Percentiles rank a stretch among this genome's conserved stretches.
These are phyloP conservation scores for Aureococcus anophagefferens DNA, from an alignment of 108 stramenopile genomes.

Conservation along the genomic window DNA sequence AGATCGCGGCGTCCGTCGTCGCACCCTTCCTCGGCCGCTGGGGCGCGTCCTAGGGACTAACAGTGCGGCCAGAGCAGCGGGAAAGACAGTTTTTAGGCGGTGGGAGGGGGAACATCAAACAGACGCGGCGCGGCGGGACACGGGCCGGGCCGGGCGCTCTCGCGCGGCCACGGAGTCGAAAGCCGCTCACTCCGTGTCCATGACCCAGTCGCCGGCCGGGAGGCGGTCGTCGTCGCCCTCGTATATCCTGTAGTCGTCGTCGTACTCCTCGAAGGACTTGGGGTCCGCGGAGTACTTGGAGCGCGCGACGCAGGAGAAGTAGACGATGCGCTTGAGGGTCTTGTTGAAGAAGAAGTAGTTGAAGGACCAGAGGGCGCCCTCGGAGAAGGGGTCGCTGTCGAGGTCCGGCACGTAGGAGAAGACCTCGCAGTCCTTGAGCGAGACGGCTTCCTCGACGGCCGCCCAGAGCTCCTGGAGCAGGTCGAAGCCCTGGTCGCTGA, in stretches of 20 bases:
- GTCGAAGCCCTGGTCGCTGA: background rate
- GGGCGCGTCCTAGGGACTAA: too few relatives aligned
- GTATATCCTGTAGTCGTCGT: background rate
- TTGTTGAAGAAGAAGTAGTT: constrained; percentile 89
- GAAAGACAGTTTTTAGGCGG: too few relatives aligned
- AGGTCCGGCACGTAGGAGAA: constrained; percentile 66
- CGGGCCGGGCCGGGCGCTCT: too few relatives aligned
- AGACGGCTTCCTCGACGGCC: constrained; percentile 57
- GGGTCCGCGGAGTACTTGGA: background rate
- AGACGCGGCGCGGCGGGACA: too few relatives aligned
- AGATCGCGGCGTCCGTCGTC: too few relatives aligned
- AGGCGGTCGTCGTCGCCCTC: background rate
- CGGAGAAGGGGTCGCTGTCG: constrained; percentile 54
- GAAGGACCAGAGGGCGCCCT: constrained; percentile 69
- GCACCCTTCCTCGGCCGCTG: too few relatives aligned
- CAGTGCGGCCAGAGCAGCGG: too few relatives aligned
- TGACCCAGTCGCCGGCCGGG: too few relatives aligned
- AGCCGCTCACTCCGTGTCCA: too few relatives aligned
- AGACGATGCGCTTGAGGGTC: constrained; percentile 65
- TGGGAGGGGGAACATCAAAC: too few relatives aligned
- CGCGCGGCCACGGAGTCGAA: too few relatives aligned
- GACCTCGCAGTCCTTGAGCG: constrained; percentile 66
- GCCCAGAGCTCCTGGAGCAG: background rate
- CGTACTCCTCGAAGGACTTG: background rate
- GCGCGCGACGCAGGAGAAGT: constrained; percentile 65